Evolutionary conservation across 1,284 basidiomycete genomes (phyloP), one percentile per base, ranked within the genome.

Genomic region (Xerocomus minutiporus): DNA sequence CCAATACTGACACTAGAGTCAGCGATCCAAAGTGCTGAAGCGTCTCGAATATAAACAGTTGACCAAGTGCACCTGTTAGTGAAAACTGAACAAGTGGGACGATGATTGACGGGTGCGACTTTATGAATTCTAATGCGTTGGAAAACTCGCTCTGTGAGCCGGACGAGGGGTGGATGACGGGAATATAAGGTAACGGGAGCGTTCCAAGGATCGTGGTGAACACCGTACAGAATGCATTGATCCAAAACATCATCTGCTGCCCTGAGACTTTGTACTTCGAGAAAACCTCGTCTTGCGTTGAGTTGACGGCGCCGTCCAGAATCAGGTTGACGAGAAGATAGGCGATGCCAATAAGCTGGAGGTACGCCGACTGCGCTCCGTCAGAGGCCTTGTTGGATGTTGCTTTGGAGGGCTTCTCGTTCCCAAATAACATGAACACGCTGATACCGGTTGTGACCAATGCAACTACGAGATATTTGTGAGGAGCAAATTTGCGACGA

Each of bases 161-260:
- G 44, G 73, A 67, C 17, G 78, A 78, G 0, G 83, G 86, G 61
- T 87, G 88, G 54, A 85, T 77, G 56, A 84, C 83, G n/a, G 84
- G 88, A 57, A 91, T 87, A 59, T 86, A 80, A 3, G 88, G 84
- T 35, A 88, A 71, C 2, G 86, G 84, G 25, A 93, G 77, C 3
- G 85, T 69, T 11, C 86, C 83, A 34, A 93, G 77, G 34, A 81
- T 67, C 5, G 80, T 72, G 8, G 85, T 84, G 56, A 93, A 71
- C 36, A 83, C 45, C 2, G 91, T 90, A 67, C 87, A 87, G 71
- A 93, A 86, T 29, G 86, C 64, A 69, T 96, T 96, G 71, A 97
- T 97, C 83, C 87, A 96, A 68, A 99, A 87, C 97, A 99, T 99
- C 94, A 99, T 97, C 69, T 99, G 96, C 68, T 97, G 94, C 4